Base-by-base conservation (phyloP, 768 basidiomycete species). In the Porphyrellus cyaneotinctus region DNA sequence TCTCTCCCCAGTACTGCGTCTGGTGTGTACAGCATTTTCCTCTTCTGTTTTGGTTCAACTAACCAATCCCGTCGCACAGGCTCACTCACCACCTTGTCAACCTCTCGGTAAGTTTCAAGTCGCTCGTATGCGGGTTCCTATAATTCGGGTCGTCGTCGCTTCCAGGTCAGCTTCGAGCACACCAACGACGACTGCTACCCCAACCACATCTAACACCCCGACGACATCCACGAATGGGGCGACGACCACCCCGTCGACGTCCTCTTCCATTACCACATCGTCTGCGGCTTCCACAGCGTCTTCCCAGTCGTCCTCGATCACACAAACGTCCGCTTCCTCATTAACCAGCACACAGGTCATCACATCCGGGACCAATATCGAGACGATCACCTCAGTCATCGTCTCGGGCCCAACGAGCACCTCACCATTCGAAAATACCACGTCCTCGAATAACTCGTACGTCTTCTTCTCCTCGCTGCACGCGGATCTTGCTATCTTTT, bases 361-460 rank as follows among this genome's bases (percentile, higher is more conserved):
- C 12, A 38, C 64, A 4, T 49, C 62, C 9, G 53, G 49, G 11
- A 56, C 51, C 6, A 0, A 1, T 1, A 23, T 44, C 11, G 2
- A 15, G 20, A 64, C 57, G 0, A 9, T 64, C 37, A 58, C 58
- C 7, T 22, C 52, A 0, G 57, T 56, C 10, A 5, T 54, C 11
- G 15, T n/a, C 17, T 15, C 35, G 4, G 15, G 14, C 8, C 6
- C 30, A 2, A 43, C 56, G 1, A 0, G 54, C 9, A 36, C 43
- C 3, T 0, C 63, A 0, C 36, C 4, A 9, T 5, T 4, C 26
- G 9, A 31, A 17, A 52, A 10, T 33, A 14, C 17, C 17, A 3
- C 47, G 6, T 12, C 54, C 2, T 41, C 58, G 0, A 55, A 67
- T 1, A 64, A 56, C 22, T 68, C 66, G 66, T 68, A 23, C 56